These are phyloP conservation scores for Cyberlindnera japonica DNA, from an alignment of 805 yeast species.

Conservation along the genomic window DNA sequence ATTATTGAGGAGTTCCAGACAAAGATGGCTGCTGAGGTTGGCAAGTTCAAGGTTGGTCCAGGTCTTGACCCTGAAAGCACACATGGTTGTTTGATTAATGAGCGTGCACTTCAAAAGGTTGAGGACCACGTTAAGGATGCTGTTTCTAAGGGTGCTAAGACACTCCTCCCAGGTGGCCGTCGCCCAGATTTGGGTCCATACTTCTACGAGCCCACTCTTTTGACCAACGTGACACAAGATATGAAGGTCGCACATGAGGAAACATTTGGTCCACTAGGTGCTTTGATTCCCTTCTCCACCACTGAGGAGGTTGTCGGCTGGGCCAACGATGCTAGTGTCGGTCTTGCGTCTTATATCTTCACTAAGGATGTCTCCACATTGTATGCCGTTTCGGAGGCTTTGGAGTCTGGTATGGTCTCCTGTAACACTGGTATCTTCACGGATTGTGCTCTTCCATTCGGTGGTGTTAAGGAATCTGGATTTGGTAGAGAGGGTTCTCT, in stretches of 20 bases:
- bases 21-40: constrained; percentile 42
- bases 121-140: constrained; percentile 55
- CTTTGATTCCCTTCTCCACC: constrained; percentile 50
- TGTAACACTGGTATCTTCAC: constrained; percentile 58
- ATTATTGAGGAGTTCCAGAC: constrained; percentile 46
- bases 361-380: constrained; percentile 48
- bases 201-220: constrained; percentile 53
- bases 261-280: constrained; percentile 65
- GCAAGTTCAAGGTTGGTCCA: constrained; percentile 49
- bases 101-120: constrained; percentile 48
- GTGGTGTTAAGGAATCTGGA: constrained; percentile 66
- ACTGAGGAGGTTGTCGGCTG: constrained; percentile 48
- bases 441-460: constrained; percentile 54
- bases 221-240: constrained; percentile 47
- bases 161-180: constrained; percentile 49
- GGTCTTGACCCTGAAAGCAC: constrained; percentile 50
- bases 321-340: constrained; percentile 54
- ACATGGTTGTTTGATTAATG: constrained; percentile 56
- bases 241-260: constrained; percentile 53
- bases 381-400: constrained; percentile 49
- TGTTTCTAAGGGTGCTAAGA: constrained; percentile 48
- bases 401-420: constrained; percentile 65
- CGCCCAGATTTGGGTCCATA: constrained; percentile 45
- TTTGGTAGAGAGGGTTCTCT: constrained; percentile 68
- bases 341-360: constrained; percentile 59